These are phyloP conservation scores for Mycena floridula DNA, from an alignment of 768 basidiomycete species.

Conservation along the genomic window DNA sequence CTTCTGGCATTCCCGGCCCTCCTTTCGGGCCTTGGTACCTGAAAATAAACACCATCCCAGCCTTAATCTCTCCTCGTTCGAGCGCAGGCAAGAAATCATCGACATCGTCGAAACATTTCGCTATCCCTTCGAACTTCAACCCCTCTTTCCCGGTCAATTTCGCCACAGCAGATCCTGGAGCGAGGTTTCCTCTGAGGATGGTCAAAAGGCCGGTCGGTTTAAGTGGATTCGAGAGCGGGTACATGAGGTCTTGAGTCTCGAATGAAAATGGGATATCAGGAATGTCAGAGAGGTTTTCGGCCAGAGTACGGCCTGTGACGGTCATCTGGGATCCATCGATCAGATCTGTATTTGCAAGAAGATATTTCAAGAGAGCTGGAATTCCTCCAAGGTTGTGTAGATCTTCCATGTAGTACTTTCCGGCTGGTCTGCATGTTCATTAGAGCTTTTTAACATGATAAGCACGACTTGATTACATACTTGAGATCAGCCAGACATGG, in stretches of 20 bases:
- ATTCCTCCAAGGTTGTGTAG: slow-evolving; percentile 82
- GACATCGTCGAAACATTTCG: slow-evolving; percentile 73
- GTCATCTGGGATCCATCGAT: slow-evolving; percentile 83
- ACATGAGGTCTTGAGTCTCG: slow-evolving; percentile 70
- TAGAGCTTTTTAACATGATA: slow-evolving; percentile 2
- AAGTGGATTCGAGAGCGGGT: slow-evolving; percentile 69
- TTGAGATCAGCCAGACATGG: slow-evolving; percentile 84
- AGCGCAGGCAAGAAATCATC: slow-evolving; percentile 71
- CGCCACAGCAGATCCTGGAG: slow-evolving; percentile 82
- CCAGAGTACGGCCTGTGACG: slow-evolving; percentile 86
- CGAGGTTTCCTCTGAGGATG: slow-evolving; percentile 84
- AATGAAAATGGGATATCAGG: slow-evolving; percentile 62
- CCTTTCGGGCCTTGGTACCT: slow-evolving; percentile 89
- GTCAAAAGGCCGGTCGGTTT: slow-evolving; percentile 84
- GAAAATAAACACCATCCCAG: slow-evolving; percentile 74
- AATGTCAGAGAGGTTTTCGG: slow-evolving; percentile 80
- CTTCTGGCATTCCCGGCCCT: slow-evolving; percentile 90
- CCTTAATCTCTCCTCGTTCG: slow-evolving; percentile 65
- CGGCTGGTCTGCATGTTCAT: slow-evolving; percentile 54
- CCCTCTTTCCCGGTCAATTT: slow-evolving; percentile 96
- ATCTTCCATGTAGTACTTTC: slow-evolving; percentile 88
- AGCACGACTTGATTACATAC: slow-evolving; percentile 26
- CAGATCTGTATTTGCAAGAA: slow-evolving; percentile 69
- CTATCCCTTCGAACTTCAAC: slow-evolving; percentile 69
- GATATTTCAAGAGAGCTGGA: slow-evolving; percentile 79